phyloP scores from a whole-genome alignment of 2,329 filamentous ascomycete species.

The Penicillium polonicum region DNA sequence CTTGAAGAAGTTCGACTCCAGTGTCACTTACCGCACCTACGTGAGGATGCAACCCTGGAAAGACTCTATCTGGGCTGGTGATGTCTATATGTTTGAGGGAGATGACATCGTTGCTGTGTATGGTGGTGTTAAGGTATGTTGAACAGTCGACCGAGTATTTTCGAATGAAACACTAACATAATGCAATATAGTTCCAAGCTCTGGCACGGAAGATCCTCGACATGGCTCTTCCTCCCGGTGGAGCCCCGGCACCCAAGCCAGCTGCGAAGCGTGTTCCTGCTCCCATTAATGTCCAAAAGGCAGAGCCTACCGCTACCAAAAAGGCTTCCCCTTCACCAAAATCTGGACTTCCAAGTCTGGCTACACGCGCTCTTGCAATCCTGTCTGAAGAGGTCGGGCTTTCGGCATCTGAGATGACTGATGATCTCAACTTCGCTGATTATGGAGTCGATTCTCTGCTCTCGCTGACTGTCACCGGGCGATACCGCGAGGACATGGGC shows the following conservation, averaged over 20 bases:
- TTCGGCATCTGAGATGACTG: conserved; percentile 57
- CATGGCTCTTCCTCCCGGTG: conserved; percentile 41
- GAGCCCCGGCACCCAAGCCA: conserved; percentile 24
- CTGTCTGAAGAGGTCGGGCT: conserved; percentile 54
- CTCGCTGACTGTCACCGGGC: conserved; percentile 60
- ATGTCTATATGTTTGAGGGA: conserved; percentile 62
- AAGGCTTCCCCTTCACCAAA: conserved; percentile 30
- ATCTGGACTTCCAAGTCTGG: conserved; percentile 32
- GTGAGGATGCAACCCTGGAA: conserved; percentile 58
- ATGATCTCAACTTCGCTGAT: conserved; percentile 61
- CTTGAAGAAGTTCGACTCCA: conserved; percentile 51
- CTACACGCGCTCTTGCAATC: conserved; percentile 39
- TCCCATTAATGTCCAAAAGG: conserved; percentile 30
- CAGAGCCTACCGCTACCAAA: conserved; percentile 25
- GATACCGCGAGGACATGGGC: conserved; percentile 61
- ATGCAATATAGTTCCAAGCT: conserved; percentile 39
- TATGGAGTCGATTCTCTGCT: conserved; percentile 63
- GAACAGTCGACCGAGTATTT: not conserved
- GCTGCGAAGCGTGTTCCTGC: conserved; percentile 23
- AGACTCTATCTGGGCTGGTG: conserved; percentile 57
- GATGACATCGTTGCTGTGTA: conserved; percentile 57
- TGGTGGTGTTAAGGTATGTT: conserved; percentile 46
- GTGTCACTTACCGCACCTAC: conserved; percentile 58
- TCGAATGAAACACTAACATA: conserved; percentile 9
- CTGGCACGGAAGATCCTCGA: conserved; percentile 43